phyloP scores from a whole-genome alignment of 305 asterid species.

The Solanum hybrid region DNA sequence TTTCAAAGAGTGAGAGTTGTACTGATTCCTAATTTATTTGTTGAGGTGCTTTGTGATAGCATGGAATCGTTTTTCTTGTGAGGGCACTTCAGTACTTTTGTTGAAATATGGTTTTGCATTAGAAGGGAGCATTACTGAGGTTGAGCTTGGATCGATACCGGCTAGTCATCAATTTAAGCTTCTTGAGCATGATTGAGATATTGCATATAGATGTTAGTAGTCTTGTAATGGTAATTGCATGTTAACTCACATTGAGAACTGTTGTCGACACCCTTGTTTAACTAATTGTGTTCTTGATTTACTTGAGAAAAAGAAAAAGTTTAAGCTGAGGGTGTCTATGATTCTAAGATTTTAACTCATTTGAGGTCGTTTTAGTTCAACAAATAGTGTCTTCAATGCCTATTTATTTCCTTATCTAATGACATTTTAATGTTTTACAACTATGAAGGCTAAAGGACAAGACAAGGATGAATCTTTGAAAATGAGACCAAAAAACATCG shows the following conservation, averaged over 20 bases:
- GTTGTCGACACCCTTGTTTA: neutral
- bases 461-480: neutral
- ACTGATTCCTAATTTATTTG: no score
- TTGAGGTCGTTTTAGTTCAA: neutral
- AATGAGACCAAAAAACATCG: neutral
- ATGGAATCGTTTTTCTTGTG: neutral
- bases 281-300: neutral
- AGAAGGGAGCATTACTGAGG: no score
- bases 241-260: neutral
- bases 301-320: neutral
- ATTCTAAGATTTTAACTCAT: neutral
- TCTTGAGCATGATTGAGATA: no score
- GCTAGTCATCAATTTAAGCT: no score
- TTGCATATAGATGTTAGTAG: no score
- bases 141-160: no score
- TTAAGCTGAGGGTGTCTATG: neutral
- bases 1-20: no score
- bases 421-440: neutral
- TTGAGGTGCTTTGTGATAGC: no score
- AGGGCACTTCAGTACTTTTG: neutral
- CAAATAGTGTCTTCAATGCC: neutral
- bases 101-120: no score
- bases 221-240: no score
- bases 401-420: neutral
- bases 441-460: neutral